Conservation (phyloP, 495 filamentous ascomycete genomes). For the Penicillium ochrochloron region DNA sequence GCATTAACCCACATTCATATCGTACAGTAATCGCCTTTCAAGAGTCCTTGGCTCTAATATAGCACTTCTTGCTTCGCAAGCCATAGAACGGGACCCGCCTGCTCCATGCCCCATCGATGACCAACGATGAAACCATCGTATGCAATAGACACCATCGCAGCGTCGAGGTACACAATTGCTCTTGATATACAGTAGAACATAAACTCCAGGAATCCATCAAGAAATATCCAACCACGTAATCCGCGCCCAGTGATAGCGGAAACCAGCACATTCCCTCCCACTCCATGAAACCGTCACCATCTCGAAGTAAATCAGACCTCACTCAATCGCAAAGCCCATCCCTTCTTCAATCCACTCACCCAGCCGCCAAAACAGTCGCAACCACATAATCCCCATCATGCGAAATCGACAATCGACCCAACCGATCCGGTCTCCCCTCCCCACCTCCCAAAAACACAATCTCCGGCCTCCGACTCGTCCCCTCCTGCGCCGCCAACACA, state of each 20-base stretch:
- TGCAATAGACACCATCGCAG: not conserved
- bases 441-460: conserved; percentile 43
- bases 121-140: not conserved
- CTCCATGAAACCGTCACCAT: not conserved
- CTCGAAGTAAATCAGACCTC: not conserved
- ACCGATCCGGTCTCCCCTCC: conserved; percentile 28
- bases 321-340: not conserved
- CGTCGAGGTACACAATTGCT: not conserved
- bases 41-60: not conserved
- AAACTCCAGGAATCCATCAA: not conserved
- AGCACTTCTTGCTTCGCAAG: not conserved
- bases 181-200: not conserved
- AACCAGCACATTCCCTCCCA: not conserved
- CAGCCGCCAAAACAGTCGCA: conserved; percentile 54
- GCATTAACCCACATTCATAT: not conserved
- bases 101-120: not conserved
- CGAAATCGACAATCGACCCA: conserved; percentile 55
- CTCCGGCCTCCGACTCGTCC: conserved; percentile 41
- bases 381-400: conserved; percentile 66
- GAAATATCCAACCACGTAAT: not conserved
- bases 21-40: not conserved
- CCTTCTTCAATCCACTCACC: conserved; percentile 22
- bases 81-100: not conserved
- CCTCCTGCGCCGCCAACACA: conserved; percentile 15
- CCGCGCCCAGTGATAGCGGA: not conserved